Evolutionary conservation across 2,329 filamentous ascomycete species (phyloP).

Genomic region (Aspergillus viridinutans): DNA sequence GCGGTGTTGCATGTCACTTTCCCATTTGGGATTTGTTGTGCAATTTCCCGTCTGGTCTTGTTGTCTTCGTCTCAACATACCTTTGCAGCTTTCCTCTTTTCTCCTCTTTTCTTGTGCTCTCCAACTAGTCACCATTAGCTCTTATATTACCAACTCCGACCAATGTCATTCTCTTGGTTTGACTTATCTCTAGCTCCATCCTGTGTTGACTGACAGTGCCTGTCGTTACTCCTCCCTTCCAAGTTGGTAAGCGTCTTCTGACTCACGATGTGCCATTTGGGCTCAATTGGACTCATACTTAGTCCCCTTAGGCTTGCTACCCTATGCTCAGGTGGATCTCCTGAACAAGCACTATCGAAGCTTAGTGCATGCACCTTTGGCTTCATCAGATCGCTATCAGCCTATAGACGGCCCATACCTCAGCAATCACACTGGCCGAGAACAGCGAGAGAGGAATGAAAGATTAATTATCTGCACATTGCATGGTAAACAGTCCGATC

Average conservation of each 20-base stretch:
- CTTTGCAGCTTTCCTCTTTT: background rate
- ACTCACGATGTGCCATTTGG: background rate
- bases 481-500: background rate
- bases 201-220: background rate
- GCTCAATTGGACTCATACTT: background rate
- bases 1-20: background rate
- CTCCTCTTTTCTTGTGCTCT: background rate
- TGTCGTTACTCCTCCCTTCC: background rate
- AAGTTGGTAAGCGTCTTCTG: conserved; percentile 1
- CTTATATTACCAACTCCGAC: background rate
- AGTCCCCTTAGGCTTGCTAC: background rate
- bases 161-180: background rate
- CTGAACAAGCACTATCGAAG: background rate
- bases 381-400: background rate
- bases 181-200: background rate
- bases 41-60: background rate
- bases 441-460: background rate
- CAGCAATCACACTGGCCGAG: background rate
- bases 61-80: background rate
- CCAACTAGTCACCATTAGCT: background rate
- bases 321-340: conserved; percentile 2
- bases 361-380: background rate
- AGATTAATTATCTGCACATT: background rate
- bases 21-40: background rate
- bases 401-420: background rate